Evolutionary conservation across 768 basidiomycete genomes (phyloP), one percentile per base, ranked within the genome.

Genomic region (Tricholoma saponaceum): DNA sequence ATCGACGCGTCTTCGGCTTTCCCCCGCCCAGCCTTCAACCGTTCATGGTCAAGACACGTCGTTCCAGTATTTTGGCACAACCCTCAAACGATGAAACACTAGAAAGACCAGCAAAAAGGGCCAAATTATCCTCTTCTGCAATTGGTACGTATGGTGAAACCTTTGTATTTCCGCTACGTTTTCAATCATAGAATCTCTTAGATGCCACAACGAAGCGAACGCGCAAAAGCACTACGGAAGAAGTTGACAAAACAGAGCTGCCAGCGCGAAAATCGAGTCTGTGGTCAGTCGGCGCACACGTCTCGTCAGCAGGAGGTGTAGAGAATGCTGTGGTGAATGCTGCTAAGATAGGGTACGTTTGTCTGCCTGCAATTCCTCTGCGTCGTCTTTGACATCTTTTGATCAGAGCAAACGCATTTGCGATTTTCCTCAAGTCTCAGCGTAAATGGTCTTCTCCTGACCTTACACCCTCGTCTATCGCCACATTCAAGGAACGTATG

Each of bases 221-320:
- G 55, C 46, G 60, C 4, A 64, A 64, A 35, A 41, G 47, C 1
- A 62, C 60, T 41, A 25, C 55, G 22, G 16, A 46, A 12, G 52
- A 56, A 5, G 32, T 56, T 4, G 69, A 72, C 46, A 52, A 58
- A 6, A 57, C 35, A 28, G 46, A 55, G 4, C 68, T 72, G 54
- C 69, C 72, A n/a, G 59, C 66, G n/a, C 70, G 77, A 47, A 23
- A 56, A 20, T 58, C 66, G 0, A 79, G 74, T 44, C 63, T 66
- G 0, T 89, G 86, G 86, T 87, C 88, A 66, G 76, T 94, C 12
- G 92, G 92, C 1, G 90, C 91, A 4, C 92, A 95, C 65, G 88
- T 93, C 22, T 92, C 90, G 13, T 80, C 88, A 8, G 83, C 85
- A 0, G 91, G 90, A 2, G 92, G 92, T 1, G 83, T 92, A 0